Percentiles rank a stretch among this genome's conserved stretches.
These are phyloP conservation scores for Scorias spongiosa DNA, from an alignment of 2,329 filamentous ascomycete species.

Conservation along the genomic window DNA sequence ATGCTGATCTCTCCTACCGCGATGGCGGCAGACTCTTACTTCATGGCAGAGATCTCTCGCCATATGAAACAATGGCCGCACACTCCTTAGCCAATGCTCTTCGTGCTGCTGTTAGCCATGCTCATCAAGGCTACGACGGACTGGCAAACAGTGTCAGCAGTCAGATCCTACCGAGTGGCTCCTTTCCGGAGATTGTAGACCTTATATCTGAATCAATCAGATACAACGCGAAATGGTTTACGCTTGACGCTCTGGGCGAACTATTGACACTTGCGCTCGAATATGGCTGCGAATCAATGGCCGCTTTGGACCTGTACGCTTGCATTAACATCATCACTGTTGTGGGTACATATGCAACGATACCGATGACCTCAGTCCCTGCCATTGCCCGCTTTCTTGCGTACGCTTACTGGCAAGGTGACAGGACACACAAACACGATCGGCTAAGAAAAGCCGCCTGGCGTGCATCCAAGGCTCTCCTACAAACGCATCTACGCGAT, in stretches of 20 bases:
- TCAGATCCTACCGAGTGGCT: neutral
- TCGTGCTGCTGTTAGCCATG: neutral
- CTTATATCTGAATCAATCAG: constrained; percentile 7
- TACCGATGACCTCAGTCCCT: constrained; percentile 10
- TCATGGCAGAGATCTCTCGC: constrained; percentile 7
- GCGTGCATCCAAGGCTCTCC: constrained; percentile 12
- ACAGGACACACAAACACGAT: constrained; percentile 14
- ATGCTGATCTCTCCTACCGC: neutral
- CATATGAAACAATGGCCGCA: constrained; percentile 11
- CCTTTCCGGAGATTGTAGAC: neutral
- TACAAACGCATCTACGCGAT: constrained; percentile 16
- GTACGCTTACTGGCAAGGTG: constrained; percentile 17
- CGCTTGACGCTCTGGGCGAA: constrained; percentile 8
- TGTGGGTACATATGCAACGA: constrained; percentile 13
- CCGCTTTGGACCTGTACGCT: constrained; percentile 15
- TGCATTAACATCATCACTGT: constrained; percentile 16
- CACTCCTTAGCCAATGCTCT: neutral
- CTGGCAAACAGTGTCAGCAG: neutral
- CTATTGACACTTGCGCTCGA: constrained; percentile 12
- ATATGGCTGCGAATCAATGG: constrained; percentile 12
- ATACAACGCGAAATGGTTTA: constrained; percentile 20
- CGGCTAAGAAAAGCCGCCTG: constrained; percentile 13
- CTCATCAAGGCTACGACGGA: neutral
- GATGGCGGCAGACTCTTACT: neutral
- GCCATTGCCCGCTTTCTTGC: constrained; percentile 14